phyloP scores from a whole-genome alignment of 1,284 basidiomycete genomes.

The Sporisorium reilianum region DNA sequence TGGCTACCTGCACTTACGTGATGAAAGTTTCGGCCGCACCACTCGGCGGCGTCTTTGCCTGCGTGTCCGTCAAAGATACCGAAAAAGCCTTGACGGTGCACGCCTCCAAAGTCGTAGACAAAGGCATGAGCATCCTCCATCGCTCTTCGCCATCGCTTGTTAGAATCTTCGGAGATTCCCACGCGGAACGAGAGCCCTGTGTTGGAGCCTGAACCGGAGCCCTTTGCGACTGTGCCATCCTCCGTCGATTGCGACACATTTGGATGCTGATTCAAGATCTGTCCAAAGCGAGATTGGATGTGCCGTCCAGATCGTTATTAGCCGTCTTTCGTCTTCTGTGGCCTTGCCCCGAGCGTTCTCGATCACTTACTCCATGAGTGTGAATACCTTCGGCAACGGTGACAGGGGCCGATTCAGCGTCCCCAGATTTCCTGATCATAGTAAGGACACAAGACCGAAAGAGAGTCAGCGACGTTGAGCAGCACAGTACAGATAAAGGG shows the following conservation, averaged over 20 bases:
- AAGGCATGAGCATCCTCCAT: slow-evolving; percentile 99
- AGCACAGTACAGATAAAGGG: background rate
- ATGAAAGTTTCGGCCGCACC: slow-evolving; percentile 97
- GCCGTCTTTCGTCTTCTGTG: background rate
- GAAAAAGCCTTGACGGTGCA: slow-evolving; percentile 95
- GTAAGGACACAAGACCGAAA: background rate
- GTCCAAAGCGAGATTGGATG: background rate
- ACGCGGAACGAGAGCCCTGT: slow-evolving; percentile 73
- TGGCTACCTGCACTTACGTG: slow-evolving; percentile 74
- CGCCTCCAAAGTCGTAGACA: slow-evolving; percentile 88
- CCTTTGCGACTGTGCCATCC: slow-evolving; percentile 6
- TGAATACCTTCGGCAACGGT: slow-evolving; percentile 34
- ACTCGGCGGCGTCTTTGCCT: slow-evolving; percentile 97
- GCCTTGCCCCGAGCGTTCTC: background rate
- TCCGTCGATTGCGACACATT: slow-evolving; percentile 9
- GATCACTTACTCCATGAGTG: slow-evolving; percentile 37
- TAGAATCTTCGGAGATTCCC: slow-evolving; percentile 86
- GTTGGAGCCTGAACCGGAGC: slow-evolving; percentile 3
- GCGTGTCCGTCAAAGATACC: slow-evolving; percentile 99
- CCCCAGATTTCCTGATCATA: slow-evolving; percentile 12
- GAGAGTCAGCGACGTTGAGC: background rate
- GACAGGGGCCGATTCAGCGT: slow-evolving; percentile 39
- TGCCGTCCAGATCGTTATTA: background rate
- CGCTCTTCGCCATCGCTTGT: slow-evolving; percentile 85
- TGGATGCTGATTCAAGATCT: slow-evolving; percentile 50